phyloP scores from a whole-genome alignment of 139 green algal species.

The Trebouxia sp. region DNA sequence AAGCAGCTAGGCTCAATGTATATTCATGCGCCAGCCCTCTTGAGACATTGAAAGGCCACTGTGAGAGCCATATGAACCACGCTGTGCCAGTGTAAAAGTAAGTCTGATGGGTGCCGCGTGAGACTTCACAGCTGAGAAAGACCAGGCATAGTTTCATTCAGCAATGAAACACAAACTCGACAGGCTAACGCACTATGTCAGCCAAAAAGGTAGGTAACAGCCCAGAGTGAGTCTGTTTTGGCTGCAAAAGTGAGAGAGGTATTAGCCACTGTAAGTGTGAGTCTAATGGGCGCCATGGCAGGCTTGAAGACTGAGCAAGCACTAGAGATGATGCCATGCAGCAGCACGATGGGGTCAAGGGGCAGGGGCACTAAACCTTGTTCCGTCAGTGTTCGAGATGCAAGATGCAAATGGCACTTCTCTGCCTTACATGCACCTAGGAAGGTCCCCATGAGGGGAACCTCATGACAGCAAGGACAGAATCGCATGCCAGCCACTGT shows the following conservation, averaged over 20 bases:
- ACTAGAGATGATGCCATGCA: conserved; percentile 68
- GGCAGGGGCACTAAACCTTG: conserved; percentile 82
- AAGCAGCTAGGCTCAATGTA: no score
- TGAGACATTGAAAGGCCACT: no score
- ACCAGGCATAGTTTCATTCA: conserved; percentile 69
- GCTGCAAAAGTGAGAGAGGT: no score
- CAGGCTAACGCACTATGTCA: no score
- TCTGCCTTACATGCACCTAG: no score
- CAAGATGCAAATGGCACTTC: no score
- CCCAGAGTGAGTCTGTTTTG: neutral
- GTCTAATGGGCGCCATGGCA: conserved; percentile 80
- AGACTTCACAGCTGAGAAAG: conserved; percentile 92
- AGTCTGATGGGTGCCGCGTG: conserved; percentile 84
- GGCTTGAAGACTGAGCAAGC: conserved; percentile 93
- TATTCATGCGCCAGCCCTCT: no score
- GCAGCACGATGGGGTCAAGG: conserved; percentile 70
- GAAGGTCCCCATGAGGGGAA: no score
- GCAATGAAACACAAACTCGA: no score
- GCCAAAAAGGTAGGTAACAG: conserved; percentile 86
- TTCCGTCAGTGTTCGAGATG: no score
- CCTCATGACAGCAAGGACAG: no score
- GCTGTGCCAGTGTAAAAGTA: conserved; percentile 58
- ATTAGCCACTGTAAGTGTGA: conserved; percentile 61
- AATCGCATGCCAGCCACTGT: conserved; percentile 23
- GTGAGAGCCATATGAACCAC: no score